A percentile compares a stretch with the other conserved stretches of the same genome.
Conservation (phyloP, 768 basidiomycete species). For the Mrakia hoshinonis region DNA sequence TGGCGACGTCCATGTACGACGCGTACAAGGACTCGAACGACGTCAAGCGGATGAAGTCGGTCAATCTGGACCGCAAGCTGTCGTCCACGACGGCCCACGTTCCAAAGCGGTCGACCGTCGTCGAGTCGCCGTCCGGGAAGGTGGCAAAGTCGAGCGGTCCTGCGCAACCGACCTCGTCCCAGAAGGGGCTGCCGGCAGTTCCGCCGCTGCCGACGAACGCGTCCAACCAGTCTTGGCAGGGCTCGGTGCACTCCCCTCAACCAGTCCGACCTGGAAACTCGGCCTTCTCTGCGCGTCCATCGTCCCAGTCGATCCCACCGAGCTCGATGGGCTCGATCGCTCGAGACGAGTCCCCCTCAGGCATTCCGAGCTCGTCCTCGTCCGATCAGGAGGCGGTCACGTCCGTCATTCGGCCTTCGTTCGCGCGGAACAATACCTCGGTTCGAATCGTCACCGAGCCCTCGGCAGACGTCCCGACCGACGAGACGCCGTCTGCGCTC, state of each 20-base stretch:
- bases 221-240: background rate
- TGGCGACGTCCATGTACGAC: constrained; percentile 46
- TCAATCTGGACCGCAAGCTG: constrained; percentile 87
- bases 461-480: constrained; percentile 26
- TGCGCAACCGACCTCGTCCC: background rate
- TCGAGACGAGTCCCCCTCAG: constrained; percentile 35
- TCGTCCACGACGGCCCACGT: constrained; percentile 77
- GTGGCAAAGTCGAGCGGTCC: constrained; percentile 57
- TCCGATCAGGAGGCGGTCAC: constrained; percentile 34
- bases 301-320: constrained; percentile 31
- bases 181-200: background rate
- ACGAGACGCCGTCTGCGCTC: constrained; percentile 24
- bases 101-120: constrained; percentile 87
- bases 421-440: constrained; percentile 70
- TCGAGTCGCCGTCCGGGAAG: constrained; percentile 86
- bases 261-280: constrained; percentile 8
- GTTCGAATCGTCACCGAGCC: constrained; percentile 78
- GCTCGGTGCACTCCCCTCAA: background rate
- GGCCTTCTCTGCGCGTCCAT: constrained; percentile 12
- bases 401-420: constrained; percentile 54
- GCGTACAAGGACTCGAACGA: constrained; percentile 79
- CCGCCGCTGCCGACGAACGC: constrained; percentile 1
- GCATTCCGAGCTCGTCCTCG: constrained; percentile 17
- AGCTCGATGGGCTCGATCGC: constrained; percentile 37
- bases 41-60: constrained; percentile 89